Conservation (phyloP, 1,284 basidiomycete genomes). For the Psilocybe mexicana region DNA sequence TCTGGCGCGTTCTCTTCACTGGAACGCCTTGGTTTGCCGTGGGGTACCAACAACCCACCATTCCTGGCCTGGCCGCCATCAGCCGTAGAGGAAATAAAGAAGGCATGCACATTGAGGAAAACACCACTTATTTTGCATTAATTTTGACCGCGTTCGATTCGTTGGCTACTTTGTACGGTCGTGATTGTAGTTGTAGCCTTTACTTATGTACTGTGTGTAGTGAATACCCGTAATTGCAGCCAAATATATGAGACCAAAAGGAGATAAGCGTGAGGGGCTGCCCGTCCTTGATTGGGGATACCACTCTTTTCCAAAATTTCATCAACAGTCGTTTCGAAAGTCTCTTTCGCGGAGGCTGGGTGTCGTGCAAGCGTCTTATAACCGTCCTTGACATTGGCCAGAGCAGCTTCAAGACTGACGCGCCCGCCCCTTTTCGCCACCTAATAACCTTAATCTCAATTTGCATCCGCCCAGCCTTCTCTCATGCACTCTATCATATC, state of each 20-base stretch:
- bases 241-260: conserved; percentile 10
- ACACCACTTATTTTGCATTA: conserved; percentile 21
- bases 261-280: conserved; percentile 1
- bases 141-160: neutral
- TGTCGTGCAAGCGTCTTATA: neutral
- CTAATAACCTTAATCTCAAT: conserved; percentile 1
- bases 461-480: conserved; percentile 5
- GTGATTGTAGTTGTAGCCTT: neutral
- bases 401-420: neutral
- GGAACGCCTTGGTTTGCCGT: conserved; percentile 36
- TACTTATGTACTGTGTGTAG: neutral
- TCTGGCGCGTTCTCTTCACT: conserved; percentile 37
- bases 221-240: neutral
- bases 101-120: conserved; percentile 28
- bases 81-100: conserved; percentile 27
- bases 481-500: conserved; percentile 38
- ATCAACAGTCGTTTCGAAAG: neutral
- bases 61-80: conserved; percentile 38
- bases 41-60: conserved; percentile 40
- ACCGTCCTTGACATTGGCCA: neutral
- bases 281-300: conserved; percentile 4
- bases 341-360: neutral
- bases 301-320: conserved; percentile 4
- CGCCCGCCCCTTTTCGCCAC: conserved; percentile 1
- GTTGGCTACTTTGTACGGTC: neutral